Evolutionary conservation across 2,329 filamentous ascomycete species (phyloP), one percentile per base, ranked within the genome.

Genomic region (Akanthomyces dipterigenus): DNA sequence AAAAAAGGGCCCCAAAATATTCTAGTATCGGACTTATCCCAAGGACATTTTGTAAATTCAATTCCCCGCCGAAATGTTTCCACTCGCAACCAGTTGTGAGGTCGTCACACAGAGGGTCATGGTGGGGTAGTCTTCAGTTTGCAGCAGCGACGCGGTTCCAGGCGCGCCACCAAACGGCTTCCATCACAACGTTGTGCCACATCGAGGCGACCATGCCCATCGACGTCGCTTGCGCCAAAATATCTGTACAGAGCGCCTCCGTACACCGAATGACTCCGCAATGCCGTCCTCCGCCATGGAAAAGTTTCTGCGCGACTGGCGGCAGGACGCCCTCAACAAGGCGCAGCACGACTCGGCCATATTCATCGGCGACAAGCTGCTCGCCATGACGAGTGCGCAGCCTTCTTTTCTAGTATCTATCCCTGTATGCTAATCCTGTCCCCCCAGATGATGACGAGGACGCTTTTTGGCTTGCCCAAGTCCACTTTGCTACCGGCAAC

Each of bases 391-490:
- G 42, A 91, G 93, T 97, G 76, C 67, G 85, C 22, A 42, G 38
- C 40, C 14, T 75, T 43, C n/a, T 11, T 31, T 3, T n/a, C 31
- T 50, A 31, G 7, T 24, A 14, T 16, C 6, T 5, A 2, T 18
- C 22, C 18, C 24, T 31, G 20, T 31, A 14, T 24, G 22, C 43
- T 50, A 42, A 58, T 22, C 16, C 7, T 16, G 6, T 24, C 14
- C 20, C 34, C 22, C 40, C 66, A 97, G 95, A 93, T 70, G 90
- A 93, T 73, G 92, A 96, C 70, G 88, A 91, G 66, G 95, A 99
- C 73, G 93, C 93, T 45, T 96, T 96, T 72, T 97, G 92, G 89
- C 88, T 99, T 48, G 95, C 95, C n/a, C 93, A 98, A 76, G 91
- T 96, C 42, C 93, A 99, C 76, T 99, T 98, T 77, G 89, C 88